Evolutionary conservation across 2,329 filamentous ascomycete species (phyloP), one percentile per base, ranked within the genome.

Genomic region (Aureobasidium sp.): DNA sequence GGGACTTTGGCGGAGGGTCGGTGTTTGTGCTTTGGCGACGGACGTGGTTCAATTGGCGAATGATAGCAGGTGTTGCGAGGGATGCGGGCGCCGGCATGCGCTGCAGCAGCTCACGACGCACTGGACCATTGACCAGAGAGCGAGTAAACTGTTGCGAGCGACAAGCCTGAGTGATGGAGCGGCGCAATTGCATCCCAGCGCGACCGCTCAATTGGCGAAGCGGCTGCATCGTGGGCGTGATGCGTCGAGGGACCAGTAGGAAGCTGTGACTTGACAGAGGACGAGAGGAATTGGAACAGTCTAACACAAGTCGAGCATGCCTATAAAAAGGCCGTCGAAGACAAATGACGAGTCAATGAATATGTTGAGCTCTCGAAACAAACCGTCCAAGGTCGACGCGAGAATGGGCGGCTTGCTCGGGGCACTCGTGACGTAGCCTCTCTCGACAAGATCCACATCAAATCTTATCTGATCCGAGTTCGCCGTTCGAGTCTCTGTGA

Each of bases 181-280:
- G 45, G 17, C 57, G 57, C 39, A 61, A 17, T n/a, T 61, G 57
- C 45, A 52, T 41, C 37, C 57, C 57, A 51, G 47, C 27, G 37
- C 57, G 36, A 39, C 57, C 47, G 45, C 45, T 61, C 57, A 61
- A 37, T 61, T 51, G 57, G 17, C 57, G 45, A n/a, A 61, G 45
- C 57, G 57, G 47, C 47, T 61, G 57, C 57, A 61, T 61, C 47
- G 9, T 61, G 56, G 55, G 41, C 3, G 56, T 29, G 44, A 59
- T 48, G 55, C 42, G n/a, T 29, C 11, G 25, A 39, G 45, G 15
- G 34, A 29, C 31, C 41, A 59, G 56, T 29, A 49, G 11, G 5
- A 14, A 56, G 39, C 22, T 25, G 22, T 25, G 41, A n/a, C 12
- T 9, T 17, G 17, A 34, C 20, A 3, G 31, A 29, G 34, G 29